Conservation (phyloP, 1,139 yeast species). For the Kluyveromyces marxianus region DNA sequence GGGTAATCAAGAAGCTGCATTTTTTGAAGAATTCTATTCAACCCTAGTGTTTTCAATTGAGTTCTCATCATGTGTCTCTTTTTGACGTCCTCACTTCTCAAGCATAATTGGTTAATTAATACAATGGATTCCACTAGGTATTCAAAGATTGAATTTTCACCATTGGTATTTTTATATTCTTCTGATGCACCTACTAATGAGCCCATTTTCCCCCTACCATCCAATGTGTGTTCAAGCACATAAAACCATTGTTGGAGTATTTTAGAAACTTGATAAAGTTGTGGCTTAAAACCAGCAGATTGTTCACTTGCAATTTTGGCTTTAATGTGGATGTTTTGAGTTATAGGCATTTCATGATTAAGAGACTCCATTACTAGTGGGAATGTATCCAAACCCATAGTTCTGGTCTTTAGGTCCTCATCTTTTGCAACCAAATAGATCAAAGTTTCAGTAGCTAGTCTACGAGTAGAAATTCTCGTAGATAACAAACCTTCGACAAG, state of each 20-base stretch:
- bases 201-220: slow-evolving; percentile 85
- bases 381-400: slow-evolving; percentile 3
- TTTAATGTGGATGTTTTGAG: slow-evolving; percentile 50
- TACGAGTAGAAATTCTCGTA: slow-evolving; percentile 63
- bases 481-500: slow-evolving; percentile 55
- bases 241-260: slow-evolving; percentile 83
- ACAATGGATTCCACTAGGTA: slow-evolving; percentile 75
- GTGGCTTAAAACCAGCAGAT: slow-evolving; percentile 17
- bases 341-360: slow-evolving; percentile 44
- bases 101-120: slow-evolving; percentile 64
- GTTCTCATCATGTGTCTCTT: slow-evolving; percentile 71
- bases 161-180: slow-evolving; percentile 53
- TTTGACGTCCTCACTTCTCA: slow-evolving; percentile 55
- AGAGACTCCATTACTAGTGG: slow-evolving; percentile 43
- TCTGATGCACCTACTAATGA: slow-evolving; percentile 90
- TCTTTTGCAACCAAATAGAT: slow-evolving; percentile 38
- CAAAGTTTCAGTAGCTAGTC: slow-evolving; percentile 71
- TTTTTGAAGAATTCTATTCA: slow-evolving; percentile 53
- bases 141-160: slow-evolving; percentile 70
- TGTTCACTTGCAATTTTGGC: slow-evolving; percentile 33
- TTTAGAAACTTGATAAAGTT: slow-evolving; percentile 33
- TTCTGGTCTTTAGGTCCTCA: slow-evolving; percentile 2
- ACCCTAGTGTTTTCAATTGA: slow-evolving; percentile 70
- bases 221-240: slow-evolving; percentile 64
- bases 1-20: slow-evolving; percentile 59